phyloP scores from a whole-genome alignment of 1,284 basidiomycete species.

The Mycena citricolor region DNA sequence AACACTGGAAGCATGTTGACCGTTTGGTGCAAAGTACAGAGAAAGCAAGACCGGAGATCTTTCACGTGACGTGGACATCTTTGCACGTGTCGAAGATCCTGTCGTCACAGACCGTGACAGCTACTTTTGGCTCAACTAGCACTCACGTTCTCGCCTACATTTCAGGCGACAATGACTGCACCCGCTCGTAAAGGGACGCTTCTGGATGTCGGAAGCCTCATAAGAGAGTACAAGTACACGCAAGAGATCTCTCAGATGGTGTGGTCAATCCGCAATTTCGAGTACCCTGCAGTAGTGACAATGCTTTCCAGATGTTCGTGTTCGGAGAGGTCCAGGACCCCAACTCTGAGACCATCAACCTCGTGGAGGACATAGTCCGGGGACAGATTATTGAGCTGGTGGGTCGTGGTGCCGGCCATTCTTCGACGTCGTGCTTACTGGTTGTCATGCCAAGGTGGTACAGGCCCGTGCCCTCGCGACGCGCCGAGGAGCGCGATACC shows the following conservation, averaged over 20 bases:
- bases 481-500: conserved; percentile 79
- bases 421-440: not conserved
- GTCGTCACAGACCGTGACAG: too few relatives aligned
- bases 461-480: conserved; percentile 86
- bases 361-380: conserved; percentile 95
- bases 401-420: conserved; percentile 29
- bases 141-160: too few relatives aligned
- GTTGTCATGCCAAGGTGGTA: conserved; percentile 61
- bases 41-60: too few relatives aligned
- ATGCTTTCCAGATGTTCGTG: conserved; percentile 80
- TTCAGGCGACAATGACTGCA: too few relatives aligned
- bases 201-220: not conserved
- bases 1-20: too few relatives aligned
- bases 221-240: conserved; percentile 50
- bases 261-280: not conserved
- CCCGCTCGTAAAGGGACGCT: conserved; percentile 2
- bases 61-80: too few relatives aligned
- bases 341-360: conserved; percentile 81
- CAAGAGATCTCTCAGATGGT: conserved; percentile 76
- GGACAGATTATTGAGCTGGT: conserved; percentile 93
- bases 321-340: conserved; percentile 95
- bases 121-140: too few relatives aligned
- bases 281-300: not conserved
- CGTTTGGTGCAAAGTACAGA: too few relatives aligned
- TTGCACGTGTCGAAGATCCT: too few relatives aligned